phyloP scores from a whole-genome alignment of 805 yeast genomes.

The Candida chilensis region DNA sequence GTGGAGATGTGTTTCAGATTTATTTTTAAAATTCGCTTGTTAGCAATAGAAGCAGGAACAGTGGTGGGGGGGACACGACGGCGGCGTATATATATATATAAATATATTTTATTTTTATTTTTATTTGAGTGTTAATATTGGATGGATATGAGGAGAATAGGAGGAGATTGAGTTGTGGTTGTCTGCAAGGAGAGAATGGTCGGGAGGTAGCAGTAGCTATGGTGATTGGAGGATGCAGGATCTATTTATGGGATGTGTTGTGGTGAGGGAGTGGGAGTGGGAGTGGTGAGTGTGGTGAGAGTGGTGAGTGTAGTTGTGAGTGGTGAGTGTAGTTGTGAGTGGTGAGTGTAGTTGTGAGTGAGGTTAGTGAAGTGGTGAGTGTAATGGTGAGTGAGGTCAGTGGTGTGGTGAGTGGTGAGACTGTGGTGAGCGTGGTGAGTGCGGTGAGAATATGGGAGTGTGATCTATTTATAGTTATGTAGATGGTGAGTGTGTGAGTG shows the following conservation, averaged over 20 bases:
- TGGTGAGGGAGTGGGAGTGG: no score
- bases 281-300: neutral
- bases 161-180: neutral
- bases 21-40: no score
- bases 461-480: slow-evolving; percentile 5
- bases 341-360: neutral
- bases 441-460: slow-evolving; percentile 1
- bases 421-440: slow-evolving; percentile 1
- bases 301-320: neutral
- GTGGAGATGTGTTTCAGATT: no score
- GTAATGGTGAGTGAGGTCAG: neutral
- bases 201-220: neutral
- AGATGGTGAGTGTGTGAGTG: no score
- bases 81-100: no score
- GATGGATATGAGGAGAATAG: neutral
- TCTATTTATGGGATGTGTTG: neutral
- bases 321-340: neutral
- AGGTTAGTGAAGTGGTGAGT: no score
- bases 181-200: neutral
- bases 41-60: no score
- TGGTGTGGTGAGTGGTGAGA: neutral
- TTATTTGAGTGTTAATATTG: no score
- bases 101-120: no score
- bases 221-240: neutral
- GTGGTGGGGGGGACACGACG: no score